Evolutionary conservation across 225 moss, liverwort and hornwort species (phyloP).

Genomic region (Rhytidiadelphus loreus): DNA sequence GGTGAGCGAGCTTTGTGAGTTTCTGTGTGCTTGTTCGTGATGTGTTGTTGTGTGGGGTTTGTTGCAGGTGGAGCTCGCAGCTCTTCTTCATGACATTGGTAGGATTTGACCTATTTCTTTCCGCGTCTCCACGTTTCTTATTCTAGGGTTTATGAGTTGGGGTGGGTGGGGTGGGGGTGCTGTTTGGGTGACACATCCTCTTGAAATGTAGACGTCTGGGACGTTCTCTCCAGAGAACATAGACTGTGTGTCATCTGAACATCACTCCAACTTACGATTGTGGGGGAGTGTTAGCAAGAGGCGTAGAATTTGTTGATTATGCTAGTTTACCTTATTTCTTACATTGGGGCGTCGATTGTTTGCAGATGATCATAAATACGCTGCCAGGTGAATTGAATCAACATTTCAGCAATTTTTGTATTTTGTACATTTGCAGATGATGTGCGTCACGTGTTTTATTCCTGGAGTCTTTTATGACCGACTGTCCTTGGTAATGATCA

Average conservation of each 20-base stretch:
- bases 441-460: neutral
- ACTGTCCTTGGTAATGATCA: neutral
- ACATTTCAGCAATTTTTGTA: constrained; percentile 1
- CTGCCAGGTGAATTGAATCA: constrained; percentile 52
- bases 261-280: neutral
- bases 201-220: neutral
- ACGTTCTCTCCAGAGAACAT: neutral
- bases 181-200: neutral
- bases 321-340: neutral
- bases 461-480: neutral
- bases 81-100: constrained; percentile 94
- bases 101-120: constrained; percentile 9
- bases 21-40: neutral
- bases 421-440: neutral
- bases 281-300: neutral
- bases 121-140: neutral
- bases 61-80: constrained; percentile 88
- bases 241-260: neutral
- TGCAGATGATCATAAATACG: constrained; percentile 98
- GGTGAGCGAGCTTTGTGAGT: neutral
- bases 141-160: neutral
- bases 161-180: neutral
- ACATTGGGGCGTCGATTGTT: constrained; percentile 16
- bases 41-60: neutral
- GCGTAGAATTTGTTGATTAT: neutral